Conservation (phyloP, 139 green algal genomes). For the Raphidocelis subcapitata region DNA sequence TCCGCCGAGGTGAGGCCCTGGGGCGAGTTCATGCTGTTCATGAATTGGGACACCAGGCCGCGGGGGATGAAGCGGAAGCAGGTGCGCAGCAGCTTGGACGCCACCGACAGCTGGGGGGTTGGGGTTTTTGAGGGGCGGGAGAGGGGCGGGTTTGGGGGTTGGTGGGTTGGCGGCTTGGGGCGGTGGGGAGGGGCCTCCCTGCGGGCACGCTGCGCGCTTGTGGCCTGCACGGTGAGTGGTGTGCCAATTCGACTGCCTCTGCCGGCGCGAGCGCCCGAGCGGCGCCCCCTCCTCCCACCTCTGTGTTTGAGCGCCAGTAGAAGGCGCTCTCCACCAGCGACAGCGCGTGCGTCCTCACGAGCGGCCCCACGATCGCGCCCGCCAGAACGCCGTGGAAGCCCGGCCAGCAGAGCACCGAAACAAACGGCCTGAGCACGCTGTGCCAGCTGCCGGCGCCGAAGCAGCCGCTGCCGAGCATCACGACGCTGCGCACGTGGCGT, state of each 20-base stretch:
- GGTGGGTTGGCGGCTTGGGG: constrained; percentile 7
- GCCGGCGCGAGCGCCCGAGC: too few relatives aligned
- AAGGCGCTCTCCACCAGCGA: constrained; percentile 3
- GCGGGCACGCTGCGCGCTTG: neutral
- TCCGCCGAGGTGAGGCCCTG: constrained; percentile 8
- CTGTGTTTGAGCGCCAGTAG: neutral
- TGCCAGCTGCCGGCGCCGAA: constrained; percentile 32
- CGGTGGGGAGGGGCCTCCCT: neutral
- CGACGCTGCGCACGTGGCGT: neutral
- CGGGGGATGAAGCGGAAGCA: constrained; percentile 24
- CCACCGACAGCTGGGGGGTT: neutral
- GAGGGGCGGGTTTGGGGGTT: constrained; percentile 18
- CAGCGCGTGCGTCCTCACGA: neutral
- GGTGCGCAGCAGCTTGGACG: constrained; percentile 3
- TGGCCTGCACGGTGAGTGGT: neutral
- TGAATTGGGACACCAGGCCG: constrained; percentile 22
- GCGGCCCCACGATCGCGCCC: neutral
- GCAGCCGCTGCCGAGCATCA: constrained; percentile 24
- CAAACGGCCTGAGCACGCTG: neutral
- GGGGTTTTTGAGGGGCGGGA: too few relatives aligned
- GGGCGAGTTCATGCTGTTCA: constrained; percentile 20
- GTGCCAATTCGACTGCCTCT: too few relatives aligned
- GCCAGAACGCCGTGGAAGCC: neutral
- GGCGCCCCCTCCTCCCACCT: too few relatives aligned
- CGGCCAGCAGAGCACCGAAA: neutral